phyloP scores from a whole-genome alignment of 257 asterid genomes.

The Oldenlandia corymbosa region DNA sequence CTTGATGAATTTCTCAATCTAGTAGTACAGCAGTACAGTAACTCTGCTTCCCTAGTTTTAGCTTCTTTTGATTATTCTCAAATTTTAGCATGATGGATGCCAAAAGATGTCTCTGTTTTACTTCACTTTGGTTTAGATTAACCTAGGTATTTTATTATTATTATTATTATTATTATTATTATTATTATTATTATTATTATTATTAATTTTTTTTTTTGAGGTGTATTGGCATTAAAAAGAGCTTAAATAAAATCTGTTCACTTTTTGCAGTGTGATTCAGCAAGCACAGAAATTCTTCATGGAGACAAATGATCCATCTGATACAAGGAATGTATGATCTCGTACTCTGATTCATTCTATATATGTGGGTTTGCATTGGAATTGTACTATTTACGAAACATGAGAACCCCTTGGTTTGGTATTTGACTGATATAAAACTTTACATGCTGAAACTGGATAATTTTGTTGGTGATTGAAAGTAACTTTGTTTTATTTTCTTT shows the following conservation, averaged over 20 bases:
- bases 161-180: too few species aligned
- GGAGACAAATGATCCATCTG: slow-evolving; percentile 73
- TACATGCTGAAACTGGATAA: not conserved
- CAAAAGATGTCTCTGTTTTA: not conserved
- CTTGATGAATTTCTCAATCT: not conserved
- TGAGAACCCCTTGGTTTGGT: not conserved
- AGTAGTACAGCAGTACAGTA: not conserved
- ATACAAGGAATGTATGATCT: slow-evolving; percentile 69
- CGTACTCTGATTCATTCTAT: slow-evolving; percentile 19
- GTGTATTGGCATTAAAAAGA: slow-evolving; percentile 2
- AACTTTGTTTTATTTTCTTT: not conserved
- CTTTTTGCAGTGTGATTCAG: slow-evolving; percentile 72
- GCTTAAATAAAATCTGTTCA: slow-evolving; percentile 17
- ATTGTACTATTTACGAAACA: not conserved
- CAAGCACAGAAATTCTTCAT: slow-evolving; percentile 72
- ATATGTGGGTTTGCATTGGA: slow-evolving; percentile 11
- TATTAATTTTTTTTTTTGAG: too few species aligned
- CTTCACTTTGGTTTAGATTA: not conserved
- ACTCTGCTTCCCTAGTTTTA: slow-evolving; percentile 3
- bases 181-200: too few species aligned
- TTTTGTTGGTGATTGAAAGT: not conserved
- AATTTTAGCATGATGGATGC: not conserved
- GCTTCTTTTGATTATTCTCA: not conserved
- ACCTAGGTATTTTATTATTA: too few species aligned
- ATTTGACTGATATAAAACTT: not conserved